A percentile compares a stretch with the other conserved stretches of the same genome.
Conservation (phyloP, 768 basidiomycete genomes). For the Candolleomyces aberdarensis region DNA sequence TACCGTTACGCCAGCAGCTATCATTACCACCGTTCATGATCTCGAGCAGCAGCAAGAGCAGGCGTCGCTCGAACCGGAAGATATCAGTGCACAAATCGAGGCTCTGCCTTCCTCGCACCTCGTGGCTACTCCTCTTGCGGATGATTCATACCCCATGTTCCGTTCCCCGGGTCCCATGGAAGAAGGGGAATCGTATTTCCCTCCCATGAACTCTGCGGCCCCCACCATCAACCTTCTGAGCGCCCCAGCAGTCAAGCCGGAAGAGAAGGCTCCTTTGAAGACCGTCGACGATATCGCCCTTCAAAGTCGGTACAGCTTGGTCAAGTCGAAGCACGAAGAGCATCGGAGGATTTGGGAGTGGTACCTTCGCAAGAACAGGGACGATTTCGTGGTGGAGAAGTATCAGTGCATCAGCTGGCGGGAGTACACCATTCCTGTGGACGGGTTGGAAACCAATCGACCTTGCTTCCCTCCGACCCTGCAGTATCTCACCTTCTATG, state of each 20-base stretch:
- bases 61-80: constrained; percentile 31
- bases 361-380: constrained; percentile 83
- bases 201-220: constrained; percentile 15
- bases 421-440: constrained; percentile 75
- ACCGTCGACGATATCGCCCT: constrained; percentile 66
- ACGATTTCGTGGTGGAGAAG: constrained; percentile 88
- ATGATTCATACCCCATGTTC: constrained; percentile 5
- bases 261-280: constrained; percentile 43
- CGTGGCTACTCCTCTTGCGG: constrained; percentile 44
- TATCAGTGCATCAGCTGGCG: constrained; percentile 86
- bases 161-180: constrained; percentile 25
- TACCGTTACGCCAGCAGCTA: constrained; percentile 32
- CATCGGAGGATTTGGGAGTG: constrained; percentile 92
- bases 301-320: constrained; percentile 66
- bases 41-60: constrained; percentile 9
- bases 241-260: background rate
- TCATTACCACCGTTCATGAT: constrained; percentile 21
- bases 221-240: background rate
- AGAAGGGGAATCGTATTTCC: constrained; percentile 31
- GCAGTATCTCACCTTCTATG: constrained; percentile 82
- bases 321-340: constrained; percentile 83
- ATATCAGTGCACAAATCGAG: constrained; percentile 70
- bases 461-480: constrained; percentile 76
- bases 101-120: constrained; percentile 34
- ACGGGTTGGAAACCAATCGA: constrained; percentile 62